phyloP scores from a whole-genome alignment of 495 filamentous ascomycete genomes.

The Lasiosphaeria miniovina region DNA sequence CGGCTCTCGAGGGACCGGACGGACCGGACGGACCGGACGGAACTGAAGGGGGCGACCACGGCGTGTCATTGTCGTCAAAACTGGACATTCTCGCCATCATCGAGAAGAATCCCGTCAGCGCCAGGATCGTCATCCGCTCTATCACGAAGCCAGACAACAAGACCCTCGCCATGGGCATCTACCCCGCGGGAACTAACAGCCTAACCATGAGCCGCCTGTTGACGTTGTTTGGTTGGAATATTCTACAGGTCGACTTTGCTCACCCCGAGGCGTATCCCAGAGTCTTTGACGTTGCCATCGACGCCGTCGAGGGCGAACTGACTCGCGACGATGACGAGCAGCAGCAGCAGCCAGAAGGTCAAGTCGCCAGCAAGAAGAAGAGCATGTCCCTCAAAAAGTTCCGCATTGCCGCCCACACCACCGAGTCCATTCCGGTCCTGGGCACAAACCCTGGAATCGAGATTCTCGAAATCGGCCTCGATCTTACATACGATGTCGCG shows the following conservation, averaged over 20 bases:
- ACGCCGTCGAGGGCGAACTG: background rate
- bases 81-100: background rate
- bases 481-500: background rate
- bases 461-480: background rate
- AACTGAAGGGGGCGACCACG: background rate
- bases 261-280: background rate
- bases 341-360: background rate
- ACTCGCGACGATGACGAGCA: background rate
- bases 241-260: background rate
- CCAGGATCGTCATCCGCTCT: background rate
- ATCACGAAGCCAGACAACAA: background rate
- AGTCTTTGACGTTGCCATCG: background rate
- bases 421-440: background rate
- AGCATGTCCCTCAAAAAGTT: background rate
- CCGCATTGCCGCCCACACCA: constrained; percentile 1
- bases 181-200: background rate
- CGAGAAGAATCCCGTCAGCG: background rate
- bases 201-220: background rate
- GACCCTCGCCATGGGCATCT: background rate
- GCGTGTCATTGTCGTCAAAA: background rate
- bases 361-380: background rate
- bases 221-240: background rate
- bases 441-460: background rate
- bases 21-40: background rate
- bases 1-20: background rate